Base-by-base conservation (phyloP, 2,329 filamentous ascomycete species). In the Allantophomopsis lycopodina region DNA sequence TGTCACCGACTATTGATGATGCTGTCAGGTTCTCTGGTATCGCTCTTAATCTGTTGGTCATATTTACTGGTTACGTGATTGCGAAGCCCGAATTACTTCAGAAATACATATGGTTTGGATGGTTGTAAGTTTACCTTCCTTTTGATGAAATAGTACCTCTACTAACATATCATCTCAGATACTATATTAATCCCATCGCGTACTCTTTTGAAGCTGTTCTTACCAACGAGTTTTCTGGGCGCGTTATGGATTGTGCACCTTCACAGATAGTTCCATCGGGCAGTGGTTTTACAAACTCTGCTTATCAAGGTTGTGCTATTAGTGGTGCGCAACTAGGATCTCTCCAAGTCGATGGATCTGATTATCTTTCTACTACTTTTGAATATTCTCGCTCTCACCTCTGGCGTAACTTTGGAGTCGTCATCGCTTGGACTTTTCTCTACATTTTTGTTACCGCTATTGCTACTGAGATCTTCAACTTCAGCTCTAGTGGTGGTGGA, bases 361-460 rank as follows among this genome's bases (percentile, higher is more conserved):
- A 59, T 16, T 83, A 80, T 48, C 52, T 80, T 2, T 48, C 60
- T 8, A 62, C 64, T 1, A 65, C 65, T 7, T 81, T 71, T 55
- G 60, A 68, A 35, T 79, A 78, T 49, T 65, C 66, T 0, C 61
- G 73, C 14, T 60, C 58, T 18, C 65, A 81, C 49, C 56, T 80
- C 0, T 81, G 77, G 76, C 66, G 76, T 15, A 79, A 80, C 51
- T 78, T 74, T 49, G 76, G 73, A 36, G 72, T 79, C 7, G 60
- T 91, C 1, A 76, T 88, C 48, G 83, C 79, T 0, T 91, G 85
- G 47, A 72, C 76, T 1, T 65, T 84, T 1, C 68, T 86, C 5
- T 93, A 89, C 52, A 71, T 93, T 11, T 47, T 78, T 10, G 59
- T 89, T 21, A 89, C 83, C 0, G 69, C 81, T 5, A 47, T 82